Percentiles rank a stretch among this genome's conserved stretches.
These are phyloP conservation scores for Vitis hybrid DNA, from an alignment of 177 flowering plant species.

Conservation along the genomic window DNA sequence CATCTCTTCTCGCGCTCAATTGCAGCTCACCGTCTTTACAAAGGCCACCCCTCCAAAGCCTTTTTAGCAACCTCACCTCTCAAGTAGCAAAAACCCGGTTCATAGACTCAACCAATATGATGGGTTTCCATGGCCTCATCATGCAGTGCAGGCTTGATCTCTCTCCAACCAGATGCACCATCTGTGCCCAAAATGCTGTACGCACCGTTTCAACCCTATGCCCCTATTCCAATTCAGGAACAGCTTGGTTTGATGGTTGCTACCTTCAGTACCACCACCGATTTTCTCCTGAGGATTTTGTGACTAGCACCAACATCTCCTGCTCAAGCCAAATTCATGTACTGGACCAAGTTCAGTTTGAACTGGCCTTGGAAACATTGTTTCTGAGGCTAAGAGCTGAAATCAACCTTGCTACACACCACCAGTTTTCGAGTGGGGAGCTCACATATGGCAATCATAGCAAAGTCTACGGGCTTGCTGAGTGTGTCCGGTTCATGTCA, in stretches of 20 bases:
- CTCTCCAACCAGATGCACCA: background rate
- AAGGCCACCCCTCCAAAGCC: background rate
- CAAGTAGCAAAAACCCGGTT: slow-evolving; percentile 8
- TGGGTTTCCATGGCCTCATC: background rate
- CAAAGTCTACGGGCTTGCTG: slow-evolving; percentile 13
- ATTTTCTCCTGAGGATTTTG: background rate
- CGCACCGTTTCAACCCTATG: background rate
- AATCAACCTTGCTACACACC: slow-evolving; percentile 1
- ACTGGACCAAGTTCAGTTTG: background rate
- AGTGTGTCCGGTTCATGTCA: slow-evolving; percentile 6
- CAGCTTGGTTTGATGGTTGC: slow-evolving; percentile 21
- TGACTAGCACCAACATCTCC: background rate
- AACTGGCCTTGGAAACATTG: slow-evolving; percentile 1
- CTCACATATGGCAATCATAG: slow-evolving; percentile 2
- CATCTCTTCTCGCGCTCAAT: slow-evolving; percentile 17
- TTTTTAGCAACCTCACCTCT: slow-evolving; percentile 1
- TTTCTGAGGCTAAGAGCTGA: slow-evolving; percentile 6
- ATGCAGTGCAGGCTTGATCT: slow-evolving; percentile 16
- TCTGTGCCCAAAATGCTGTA: slow-evolving; percentile 5
- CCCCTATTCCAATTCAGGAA: slow-evolving; percentile 2
- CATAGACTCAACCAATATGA: background rate
- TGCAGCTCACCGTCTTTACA: slow-evolving; percentile 13
- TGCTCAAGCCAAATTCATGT: slow-evolving; percentile 1
- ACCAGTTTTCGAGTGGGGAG: slow-evolving; percentile 4
- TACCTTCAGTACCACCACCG: slow-evolving; percentile 12